Evolutionary conservation across 371 early-diverging fungal species (phyloP), one percentile per base, ranked within the genome.

Genomic region (Apophysomyces elegans): DNA sequence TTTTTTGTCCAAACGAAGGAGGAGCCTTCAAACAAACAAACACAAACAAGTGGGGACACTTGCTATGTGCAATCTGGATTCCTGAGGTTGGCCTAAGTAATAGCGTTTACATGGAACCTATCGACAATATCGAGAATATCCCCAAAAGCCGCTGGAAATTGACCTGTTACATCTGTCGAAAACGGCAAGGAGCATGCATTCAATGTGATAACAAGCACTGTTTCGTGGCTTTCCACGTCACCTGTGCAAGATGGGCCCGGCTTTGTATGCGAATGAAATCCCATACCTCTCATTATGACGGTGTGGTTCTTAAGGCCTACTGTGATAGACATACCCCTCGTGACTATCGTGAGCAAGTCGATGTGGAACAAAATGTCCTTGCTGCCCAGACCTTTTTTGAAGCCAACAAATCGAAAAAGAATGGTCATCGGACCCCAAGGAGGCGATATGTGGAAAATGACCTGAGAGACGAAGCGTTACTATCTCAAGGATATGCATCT

Each of bases 21-120:
- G 99, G 99, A 2, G 99, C 99, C 0, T 96, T 97, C 70, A 99
- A 99, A 69, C 95, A 96, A 73, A 98, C 99, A 0, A 90, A 87
- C 38, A 86, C 87, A 35, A 94, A 93, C 77, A 84, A 88, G 59
- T 99, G 99, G 99, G 98, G 93, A 0, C 99, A 99, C 74, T 76
- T 99, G 4, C 72, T 96, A 16, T 99, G 99, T 72, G 96, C 98
- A 0, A 79, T 94, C 58, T 98, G 96, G 95, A 96, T 99, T 35
- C 97, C 97, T 1, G 99, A 99, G 75, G 93, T 92, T n/a, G 79
- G 84, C 12, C 79, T 99, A 14, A 86, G 91, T 39, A 99, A 99
- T 74, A 72, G 89, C 5, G 95, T 93, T 3, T 94, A 95, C 74
- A 96, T 99, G 96, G 99, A 99, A 72, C 99, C 99, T 0, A 93